Evolutionary conservation across 768 basidiomycete genomes (phyloP), one percentile per base, ranked within the genome.

Genomic region (Termitomyces sp.): DNA sequence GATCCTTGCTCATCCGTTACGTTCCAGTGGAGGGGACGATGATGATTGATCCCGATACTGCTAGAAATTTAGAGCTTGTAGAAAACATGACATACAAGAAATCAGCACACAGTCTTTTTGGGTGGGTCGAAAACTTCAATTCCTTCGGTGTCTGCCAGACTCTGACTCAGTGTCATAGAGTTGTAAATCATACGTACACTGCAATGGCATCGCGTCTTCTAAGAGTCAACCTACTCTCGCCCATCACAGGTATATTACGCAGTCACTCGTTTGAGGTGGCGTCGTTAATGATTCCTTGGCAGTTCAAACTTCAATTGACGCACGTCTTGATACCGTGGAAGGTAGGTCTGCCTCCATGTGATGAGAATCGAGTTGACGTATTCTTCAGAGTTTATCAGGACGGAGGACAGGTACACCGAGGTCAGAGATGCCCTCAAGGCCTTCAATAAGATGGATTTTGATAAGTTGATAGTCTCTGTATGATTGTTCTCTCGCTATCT

Each of bases 31-130:
- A 95, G 66, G 95, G 95, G 0, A 95, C 92, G 0, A 91, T 98
- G 89, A 81, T 97, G 80, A 89, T 99, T 59, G 97, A 98, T 64
- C 79, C 85, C 0, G 94, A 94, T 57, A 94, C 90, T 0, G 91
- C 85, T 3, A 81, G 82, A 39, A 94, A 96, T 66, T 79, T 99
- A 6, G 97, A 99, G 65, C 76, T 99, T 2, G 88, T 96, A 15
- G 82, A 76, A 9, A 98, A 95, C 65, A 78, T 84, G 63, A 66
- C 83, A 5, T 73, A 72, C 43, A 84, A 81, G 61, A 91, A 84
- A 66, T 87, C 85, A 0, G 64, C 74, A 1, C 84, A 91, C 67
- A 91, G 91, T 0, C 73, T 97, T 0, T 90, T 90, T 70, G 87
- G 91, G 94, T 91, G 65, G 43, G 73, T 59, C 15, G 23, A 16